Conservation (phyloP, 495 filamentous ascomycete genomes). For the Neurospora sp. region DNA sequence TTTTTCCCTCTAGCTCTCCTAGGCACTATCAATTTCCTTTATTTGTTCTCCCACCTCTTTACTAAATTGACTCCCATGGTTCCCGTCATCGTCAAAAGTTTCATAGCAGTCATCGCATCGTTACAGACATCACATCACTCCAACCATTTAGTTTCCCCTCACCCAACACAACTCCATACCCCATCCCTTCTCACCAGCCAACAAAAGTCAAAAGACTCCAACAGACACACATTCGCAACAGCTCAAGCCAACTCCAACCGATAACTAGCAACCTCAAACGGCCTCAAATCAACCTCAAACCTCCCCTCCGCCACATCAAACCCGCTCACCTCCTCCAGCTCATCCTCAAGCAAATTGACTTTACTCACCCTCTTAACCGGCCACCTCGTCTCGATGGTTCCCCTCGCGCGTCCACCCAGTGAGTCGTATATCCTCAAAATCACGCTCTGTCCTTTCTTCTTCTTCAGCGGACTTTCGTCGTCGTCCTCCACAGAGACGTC, state of each 20-base stretch:
- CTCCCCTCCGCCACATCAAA: constrained; percentile 26
- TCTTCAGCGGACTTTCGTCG: constrained; percentile 31
- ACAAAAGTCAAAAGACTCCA: not conserved
- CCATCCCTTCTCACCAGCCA: not conserved
- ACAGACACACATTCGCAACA: not conserved
- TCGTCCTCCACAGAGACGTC: constrained; percentile 67
- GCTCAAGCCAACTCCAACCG: constrained; percentile 51
- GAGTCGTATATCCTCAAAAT: constrained; percentile 83
- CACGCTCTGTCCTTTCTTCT: constrained; percentile 62
- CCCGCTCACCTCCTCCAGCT: constrained; percentile 46
- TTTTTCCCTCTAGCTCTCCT: not conserved
- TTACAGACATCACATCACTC: not conserved
- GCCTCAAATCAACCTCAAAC: constrained; percentile 57
- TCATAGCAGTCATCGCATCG: not conserved
- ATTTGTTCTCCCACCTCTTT: not conserved
- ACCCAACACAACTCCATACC: not conserved
- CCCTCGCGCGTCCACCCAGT: constrained; percentile 71
- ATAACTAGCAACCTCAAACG: constrained; percentile 88
- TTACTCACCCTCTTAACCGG: constrained; percentile 67
- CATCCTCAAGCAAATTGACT: constrained; percentile 71
- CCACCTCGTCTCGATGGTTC: constrained; percentile 52
- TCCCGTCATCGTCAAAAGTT: not conserved
- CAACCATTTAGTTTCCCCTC: not conserved
- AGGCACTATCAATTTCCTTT: not conserved
- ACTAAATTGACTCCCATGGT: not conserved